Evolutionary conservation across 2,329 filamentous ascomycete genomes (phyloP), one percentile per base, ranked within the genome.

Genomic region (Penicillium expansum): DNA sequence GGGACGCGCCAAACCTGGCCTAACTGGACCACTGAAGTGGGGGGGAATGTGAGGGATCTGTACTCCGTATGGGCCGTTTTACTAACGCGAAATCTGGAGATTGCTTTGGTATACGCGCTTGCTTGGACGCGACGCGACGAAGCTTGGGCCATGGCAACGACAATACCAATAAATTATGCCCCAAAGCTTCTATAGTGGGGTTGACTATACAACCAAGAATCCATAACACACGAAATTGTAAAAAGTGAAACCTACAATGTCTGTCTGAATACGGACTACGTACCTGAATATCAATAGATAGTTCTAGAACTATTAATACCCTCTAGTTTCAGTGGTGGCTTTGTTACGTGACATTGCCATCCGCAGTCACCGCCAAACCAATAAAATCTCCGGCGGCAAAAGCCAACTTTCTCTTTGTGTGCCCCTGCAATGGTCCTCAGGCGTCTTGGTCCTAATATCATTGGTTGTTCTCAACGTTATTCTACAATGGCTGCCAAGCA

Each of bases 401-500:
- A 38, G 52, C 38, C 54, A 42, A 47, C n/a, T 42, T 24, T 37
- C 38, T 50, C 22, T 55, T 24, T 51, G 32, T 27, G 24, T 18
- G n/a, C 39, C 30, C 41, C 29, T 48, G 55, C 57, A 48, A 54
- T 56, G 47, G 47, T 52, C 45, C 58, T 55, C 39, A 58, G 50
- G 22, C 55, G 42, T 48, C 58, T 52, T 49, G 52, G 7, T 38
- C 61, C 54, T 39, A 44, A 63, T 35, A 48, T 55, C 37, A 51
- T 51, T 43, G 50, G 58, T 51, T 57, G 52, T 42, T 53, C 59
- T 37, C 57, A 59, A 48, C 63, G 59, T 58, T 64, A 61, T 51
- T 60, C 61, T 33, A 69, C 61, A 35, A 74, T 69, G 64, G 68
- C 71, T 57, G 67, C 69, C 24, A 72, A 74, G 52, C 67, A 73